Evolutionary conservation across 768 basidiomycete species (phyloP).

Genomic region (Scleroderma citrinum): DNA sequence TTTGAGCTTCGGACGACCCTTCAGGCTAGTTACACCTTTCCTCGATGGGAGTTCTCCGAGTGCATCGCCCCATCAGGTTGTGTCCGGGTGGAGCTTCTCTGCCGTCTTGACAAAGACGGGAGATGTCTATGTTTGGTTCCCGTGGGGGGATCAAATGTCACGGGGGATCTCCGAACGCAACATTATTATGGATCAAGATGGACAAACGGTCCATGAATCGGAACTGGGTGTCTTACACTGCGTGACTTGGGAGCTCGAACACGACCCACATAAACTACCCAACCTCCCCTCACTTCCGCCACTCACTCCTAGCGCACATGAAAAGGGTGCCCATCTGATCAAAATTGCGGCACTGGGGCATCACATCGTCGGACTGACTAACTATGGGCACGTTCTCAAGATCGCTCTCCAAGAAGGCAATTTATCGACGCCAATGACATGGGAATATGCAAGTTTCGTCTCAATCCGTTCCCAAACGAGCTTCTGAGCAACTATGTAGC

Average conservation of each 20-base stretch:
- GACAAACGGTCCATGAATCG: slow-evolving; percentile 25
- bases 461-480: not conserved
- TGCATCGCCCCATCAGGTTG: slow-evolving; percentile 53
- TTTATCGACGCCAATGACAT: slow-evolving; percentile 35
- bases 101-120: slow-evolving; percentile 67
- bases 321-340: slow-evolving; percentile 45
- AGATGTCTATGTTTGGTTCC: slow-evolving; percentile 74
- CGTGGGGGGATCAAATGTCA: slow-evolving; percentile 41
- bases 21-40: slow-evolving; percentile 41
- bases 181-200: slow-evolving; percentile 39
- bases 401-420: slow-evolving; percentile 44
- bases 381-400: slow-evolving; percentile 70
- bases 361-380: slow-evolving; percentile 74
- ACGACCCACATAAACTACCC: slow-evolving; percentile 55
- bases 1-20: slow-evolving; percentile 73
- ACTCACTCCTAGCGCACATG: slow-evolving; percentile 26
- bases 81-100: slow-evolving; percentile 81
- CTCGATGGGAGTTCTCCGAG: slow-evolving; percentile 39
- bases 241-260: slow-evolving; percentile 48
- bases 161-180: slow-evolving; percentile 34
- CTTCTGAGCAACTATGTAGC: slow-evolving; percentile 33
- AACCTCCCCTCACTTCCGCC: slow-evolving; percentile 55
- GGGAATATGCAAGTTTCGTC: slow-evolving; percentile 65
- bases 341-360: slow-evolving; percentile 78
- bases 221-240: slow-evolving; percentile 50